Percentiles rank a stretch among this genome's conserved stretches.
These are phyloP conservation scores for Baorangia bicolor DNA, from an alignment of 768 basidiomycete species.

Conservation along the genomic window DNA sequence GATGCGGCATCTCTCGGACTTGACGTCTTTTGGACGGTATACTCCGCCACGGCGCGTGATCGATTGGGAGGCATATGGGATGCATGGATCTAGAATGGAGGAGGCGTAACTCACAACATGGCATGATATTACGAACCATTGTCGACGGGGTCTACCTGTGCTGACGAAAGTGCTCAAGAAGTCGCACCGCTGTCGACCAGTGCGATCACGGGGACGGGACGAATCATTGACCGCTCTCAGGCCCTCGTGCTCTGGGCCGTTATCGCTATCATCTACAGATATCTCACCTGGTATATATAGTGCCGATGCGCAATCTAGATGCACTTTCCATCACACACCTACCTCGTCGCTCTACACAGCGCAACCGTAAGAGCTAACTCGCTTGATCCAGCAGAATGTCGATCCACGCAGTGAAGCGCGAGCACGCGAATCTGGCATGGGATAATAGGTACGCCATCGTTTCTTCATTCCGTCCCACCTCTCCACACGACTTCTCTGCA, in stretches of 20 bases:
- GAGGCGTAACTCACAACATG: not conserved
- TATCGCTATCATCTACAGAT: not conserved
- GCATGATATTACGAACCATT: not conserved
- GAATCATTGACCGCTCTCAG: not conserved
- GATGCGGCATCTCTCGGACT: slow-evolving; percentile 71
- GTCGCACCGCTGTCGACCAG: not conserved
- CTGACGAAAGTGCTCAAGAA: not conserved
- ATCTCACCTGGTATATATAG: slow-evolving; percentile 10
- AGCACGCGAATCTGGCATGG: slow-evolving; percentile 57
- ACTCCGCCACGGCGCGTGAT: slow-evolving; percentile 17
- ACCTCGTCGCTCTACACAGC: not conserved
- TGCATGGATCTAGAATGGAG: slow-evolving; percentile 3
- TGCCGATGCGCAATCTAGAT: slow-evolving; percentile 11
- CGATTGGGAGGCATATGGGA: slow-evolving; percentile 39
- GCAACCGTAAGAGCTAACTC: not conserved
- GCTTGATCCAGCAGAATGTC: slow-evolving; percentile 32
- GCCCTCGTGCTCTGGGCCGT: not conserved
- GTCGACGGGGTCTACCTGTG: no score
- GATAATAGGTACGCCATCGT: slow-evolving; percentile 48
- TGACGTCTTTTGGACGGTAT: slow-evolving; percentile 32
- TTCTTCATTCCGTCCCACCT: not conserved
- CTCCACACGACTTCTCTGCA: slow-evolving; percentile 16
- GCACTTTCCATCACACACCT: not conserved
- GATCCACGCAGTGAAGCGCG: slow-evolving; percentile 53
- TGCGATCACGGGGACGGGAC: not conserved